phyloP scores from a whole-genome alignment of 2,329 filamentous ascomycete genomes.

The Fusarium graminum region DNA sequence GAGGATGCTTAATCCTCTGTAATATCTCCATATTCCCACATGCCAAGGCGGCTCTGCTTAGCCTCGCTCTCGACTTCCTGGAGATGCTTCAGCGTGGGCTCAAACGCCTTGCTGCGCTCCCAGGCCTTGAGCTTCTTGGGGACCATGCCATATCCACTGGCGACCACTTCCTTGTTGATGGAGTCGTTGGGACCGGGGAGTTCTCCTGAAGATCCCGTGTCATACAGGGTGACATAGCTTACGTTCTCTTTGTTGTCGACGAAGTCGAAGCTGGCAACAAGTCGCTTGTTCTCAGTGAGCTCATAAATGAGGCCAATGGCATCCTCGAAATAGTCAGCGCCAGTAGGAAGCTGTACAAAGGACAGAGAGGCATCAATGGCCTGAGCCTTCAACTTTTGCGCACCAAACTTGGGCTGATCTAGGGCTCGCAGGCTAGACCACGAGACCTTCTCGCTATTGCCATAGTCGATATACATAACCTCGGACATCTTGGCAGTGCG shows the following conservation, averaged over 20 bases:
- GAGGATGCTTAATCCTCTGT: slow-evolving; percentile 79
- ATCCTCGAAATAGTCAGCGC: slow-evolving; percentile 85
- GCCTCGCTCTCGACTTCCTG: slow-evolving; percentile 81
- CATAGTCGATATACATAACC: slow-evolving; percentile 95
- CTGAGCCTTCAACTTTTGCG: slow-evolving; percentile 86
- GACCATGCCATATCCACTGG: slow-evolving; percentile 89
- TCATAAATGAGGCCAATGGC: slow-evolving; percentile 81
- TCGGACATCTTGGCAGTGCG: slow-evolving; percentile 89
- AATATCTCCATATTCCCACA: slow-evolving; percentile 99
- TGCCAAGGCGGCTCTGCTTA: slow-evolving; percentile 83
- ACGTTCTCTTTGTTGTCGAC: slow-evolving; percentile 82
- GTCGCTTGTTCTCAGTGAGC: slow-evolving; percentile 77
- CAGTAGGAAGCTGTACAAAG: slow-evolving; percentile 87
- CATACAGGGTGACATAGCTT: slow-evolving; percentile 88
- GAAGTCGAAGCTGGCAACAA: slow-evolving; percentile 93
- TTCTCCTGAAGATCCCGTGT: slow-evolving; percentile 73
- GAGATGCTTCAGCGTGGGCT: slow-evolving; percentile 77
- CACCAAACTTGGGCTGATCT: slow-evolving; percentile 80
- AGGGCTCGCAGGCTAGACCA: slow-evolving; percentile 89
- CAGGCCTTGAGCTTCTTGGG: slow-evolving; percentile 91
- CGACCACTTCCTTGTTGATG: slow-evolving; percentile 88
- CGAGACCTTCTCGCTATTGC: slow-evolving; percentile 89
- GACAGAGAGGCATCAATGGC: slow-evolving; percentile 88
- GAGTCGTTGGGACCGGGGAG: slow-evolving; percentile 76
- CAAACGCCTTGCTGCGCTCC: slow-evolving; percentile 80